Base-by-base conservation (phyloP, 345 rosid species). In the Gossypium herbaceum region DNA sequence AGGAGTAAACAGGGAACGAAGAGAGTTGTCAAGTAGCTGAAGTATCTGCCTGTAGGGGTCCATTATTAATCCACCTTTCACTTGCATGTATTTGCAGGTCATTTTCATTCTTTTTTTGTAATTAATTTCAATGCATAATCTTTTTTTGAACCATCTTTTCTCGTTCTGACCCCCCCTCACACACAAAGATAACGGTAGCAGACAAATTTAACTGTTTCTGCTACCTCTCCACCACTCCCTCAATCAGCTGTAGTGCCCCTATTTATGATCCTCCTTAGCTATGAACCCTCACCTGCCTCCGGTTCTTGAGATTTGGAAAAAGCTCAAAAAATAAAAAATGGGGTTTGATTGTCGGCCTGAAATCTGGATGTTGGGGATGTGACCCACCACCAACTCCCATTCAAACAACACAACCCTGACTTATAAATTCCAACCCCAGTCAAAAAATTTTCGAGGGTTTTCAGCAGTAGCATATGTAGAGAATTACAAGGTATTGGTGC, bases 141-240 rank as follows among this genome's bases (percentile, higher is more conserved):
- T 1, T 6, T 16, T 34, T n/a, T 10, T 16, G 27, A 57, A 12
- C 61, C 27, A 20, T 57, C 27, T 16, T 16, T 52, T 52, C 56
- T 52, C 9, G 56, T 17, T 16, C 54, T 66, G 71, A 67, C 34
- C 5, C 34, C 15, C 12, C 16, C 52, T 4, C 69, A 41, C 47
- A 44, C 17, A 20, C 25, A 50, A 68, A 68, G 45, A 68, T 50
- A 68, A 50, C 73, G 73, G 59, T 51, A 69, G 25, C 39, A 51
- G 73, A 69, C 73, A 69, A 27, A 25, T 27, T 27, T 27, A 51
- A 69, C 73, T 69, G 73, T 69, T 69, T 69, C 59, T 51, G 73
- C 73, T 50, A 9, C 3, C 34, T 45, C 17, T 4, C 54, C 2
- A 7, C 55, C 10, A 22, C 9, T 19, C 71, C 15, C 7, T 19